These are phyloP conservation scores for Balansia obtecta DNA, from an alignment of 2,329 filamentous ascomycete species.

Conservation along the genomic window DNA sequence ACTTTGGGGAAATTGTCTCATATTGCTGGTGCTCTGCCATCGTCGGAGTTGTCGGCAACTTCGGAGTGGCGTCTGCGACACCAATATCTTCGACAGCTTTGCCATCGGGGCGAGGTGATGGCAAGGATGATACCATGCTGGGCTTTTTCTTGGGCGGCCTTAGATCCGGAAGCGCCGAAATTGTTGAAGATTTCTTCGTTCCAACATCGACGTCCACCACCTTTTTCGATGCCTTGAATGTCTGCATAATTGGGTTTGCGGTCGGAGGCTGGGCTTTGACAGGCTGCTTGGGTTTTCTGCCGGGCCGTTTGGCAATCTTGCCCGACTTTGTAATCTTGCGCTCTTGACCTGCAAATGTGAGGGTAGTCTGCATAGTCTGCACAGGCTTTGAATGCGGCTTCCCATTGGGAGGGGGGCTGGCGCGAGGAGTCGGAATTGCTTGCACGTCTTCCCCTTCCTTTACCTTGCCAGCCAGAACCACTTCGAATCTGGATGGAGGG, in stretches of 20 bases:
- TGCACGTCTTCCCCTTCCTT: constrained; percentile 30
- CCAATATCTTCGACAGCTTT: constrained; percentile 1
- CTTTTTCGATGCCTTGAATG: constrained; percentile 33
- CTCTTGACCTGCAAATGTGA: constrained; percentile 28
- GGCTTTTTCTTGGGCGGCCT: neutral
- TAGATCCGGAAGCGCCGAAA: constrained; percentile 5
- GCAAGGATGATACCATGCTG: neutral
- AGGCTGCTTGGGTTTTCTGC: constrained; percentile 21
- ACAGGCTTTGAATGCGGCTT: constrained; percentile 31
- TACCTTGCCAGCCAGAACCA: constrained; percentile 20
- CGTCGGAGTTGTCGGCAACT: constrained; percentile 11
- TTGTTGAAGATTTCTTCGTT: constrained; percentile 12
- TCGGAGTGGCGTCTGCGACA: constrained; percentile 5
- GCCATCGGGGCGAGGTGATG: neutral
- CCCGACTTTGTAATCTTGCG: constrained; percentile 10
- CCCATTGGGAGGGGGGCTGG: constrained; percentile 41
- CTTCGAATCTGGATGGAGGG: constrained; percentile 10
- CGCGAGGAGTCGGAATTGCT: constrained; percentile 44
- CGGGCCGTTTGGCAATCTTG: constrained; percentile 17
- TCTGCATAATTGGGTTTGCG: constrained; percentile 26
- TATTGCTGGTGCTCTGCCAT: constrained; percentile 1
- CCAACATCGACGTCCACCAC: constrained; percentile 12
- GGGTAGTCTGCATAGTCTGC: constrained; percentile 40
- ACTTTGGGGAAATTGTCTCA: constrained; percentile 31
- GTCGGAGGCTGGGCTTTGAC: constrained; percentile 24